Evolutionary conservation across 2,329 filamentous ascomycete genomes (phyloP).

Genomic region (Alternaria sp.): DNA sequence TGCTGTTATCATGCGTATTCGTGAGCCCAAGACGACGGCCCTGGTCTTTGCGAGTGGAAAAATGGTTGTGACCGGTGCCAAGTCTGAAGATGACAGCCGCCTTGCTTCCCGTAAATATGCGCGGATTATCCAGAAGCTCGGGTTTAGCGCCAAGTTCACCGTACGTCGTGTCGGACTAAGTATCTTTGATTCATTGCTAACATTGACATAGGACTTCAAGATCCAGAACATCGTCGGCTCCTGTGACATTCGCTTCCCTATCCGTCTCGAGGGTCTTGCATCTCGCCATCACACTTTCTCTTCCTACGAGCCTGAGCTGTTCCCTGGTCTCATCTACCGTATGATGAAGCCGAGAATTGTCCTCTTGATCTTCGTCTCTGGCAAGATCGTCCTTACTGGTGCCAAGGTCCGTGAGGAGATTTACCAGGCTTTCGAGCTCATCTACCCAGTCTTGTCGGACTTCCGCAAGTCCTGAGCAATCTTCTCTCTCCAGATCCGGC

Average conservation of each 20-base stretch:
- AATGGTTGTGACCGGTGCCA: constrained; percentile 99
- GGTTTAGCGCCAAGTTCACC: constrained; percentile 99
- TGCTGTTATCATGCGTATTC: constrained; percentile 99
- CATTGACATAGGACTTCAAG: constrained; percentile 77
- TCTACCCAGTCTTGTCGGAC: constrained; percentile 55
- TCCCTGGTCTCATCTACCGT: constrained; percentile 98
- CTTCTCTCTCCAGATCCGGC: constrained; percentile 5
- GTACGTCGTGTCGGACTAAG: constrained; percentile 34
- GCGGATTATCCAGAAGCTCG: constrained; percentile 99
- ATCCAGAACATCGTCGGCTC: constrained; percentile 96
- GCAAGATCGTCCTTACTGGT: constrained; percentile 97
- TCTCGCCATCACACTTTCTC: constrained; percentile 96
- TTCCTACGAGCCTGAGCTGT: constrained; percentile 97
- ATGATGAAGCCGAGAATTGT: constrained; percentile 99
- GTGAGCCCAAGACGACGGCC: constrained; percentile 97
- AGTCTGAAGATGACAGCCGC: constrained; percentile 97
- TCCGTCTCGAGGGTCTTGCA: constrained; percentile 92
- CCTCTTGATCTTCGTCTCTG: constrained; percentile 94
- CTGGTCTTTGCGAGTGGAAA: constrained; percentile 98
- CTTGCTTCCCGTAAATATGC: constrained; percentile 97
- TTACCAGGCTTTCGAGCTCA: constrained; percentile 54
- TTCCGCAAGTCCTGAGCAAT: constrained; percentile 67
- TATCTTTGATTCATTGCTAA: constrained; percentile 29
- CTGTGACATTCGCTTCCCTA: constrained; percentile 99
- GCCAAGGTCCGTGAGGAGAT: constrained; percentile 99